These are phyloP conservation scores for Spencermartinsiella ligniputridi DNA, from an alignment of 1,139 yeast genomes.

Conservation along the genomic window DNA sequence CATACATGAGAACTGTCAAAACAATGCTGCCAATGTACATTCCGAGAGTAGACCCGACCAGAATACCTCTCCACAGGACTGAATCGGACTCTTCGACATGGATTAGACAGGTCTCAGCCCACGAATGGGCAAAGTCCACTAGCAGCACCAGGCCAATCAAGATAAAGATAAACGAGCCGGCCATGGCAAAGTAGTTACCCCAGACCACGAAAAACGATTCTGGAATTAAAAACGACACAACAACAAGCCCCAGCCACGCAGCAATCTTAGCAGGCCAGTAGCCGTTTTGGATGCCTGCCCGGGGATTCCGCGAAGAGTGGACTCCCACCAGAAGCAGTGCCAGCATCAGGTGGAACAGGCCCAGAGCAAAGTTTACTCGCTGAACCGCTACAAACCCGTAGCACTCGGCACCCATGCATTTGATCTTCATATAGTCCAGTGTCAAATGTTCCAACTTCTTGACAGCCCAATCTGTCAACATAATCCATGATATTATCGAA, in stretches of 20 bases:
- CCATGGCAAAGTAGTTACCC: constrained; percentile 85
- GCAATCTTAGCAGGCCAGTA: constrained; percentile 76
- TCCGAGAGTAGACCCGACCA: constrained; percentile 79
- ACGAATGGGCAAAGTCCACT: constrained; percentile 97
- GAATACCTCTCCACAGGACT: constrained; percentile 71
- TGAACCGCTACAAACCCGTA: constrained; percentile 91
- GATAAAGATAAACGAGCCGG: constrained; percentile 78
- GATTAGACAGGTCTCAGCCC: constrained; percentile 96
- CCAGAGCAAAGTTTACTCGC: constrained; percentile 84
- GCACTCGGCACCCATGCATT: constrained; percentile 83
- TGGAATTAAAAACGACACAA: constrained; percentile 72
- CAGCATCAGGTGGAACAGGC: constrained; percentile 66
- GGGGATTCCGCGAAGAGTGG: constrained; percentile 70
- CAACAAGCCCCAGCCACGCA: constrained; percentile 54
- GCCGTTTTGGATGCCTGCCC: constrained; percentile 85
- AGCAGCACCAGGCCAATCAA: constrained; percentile 84
- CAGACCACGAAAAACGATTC: constrained; percentile 82
- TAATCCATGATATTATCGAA: constrained; percentile 85
- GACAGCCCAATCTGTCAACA: constrained; percentile 77
- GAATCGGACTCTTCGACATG: constrained; percentile 86
- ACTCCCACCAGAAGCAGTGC: constrained; percentile 70
- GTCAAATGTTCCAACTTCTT: constrained; percentile 70
- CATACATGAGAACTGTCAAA: constrained; percentile 74
- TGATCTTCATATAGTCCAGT: constrained; percentile 55
- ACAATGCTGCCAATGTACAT: constrained; percentile 76